Evolutionary conservation across 495 filamentous ascomycete species (phyloP).

Genomic region (Entonaema liquescens): DNA sequence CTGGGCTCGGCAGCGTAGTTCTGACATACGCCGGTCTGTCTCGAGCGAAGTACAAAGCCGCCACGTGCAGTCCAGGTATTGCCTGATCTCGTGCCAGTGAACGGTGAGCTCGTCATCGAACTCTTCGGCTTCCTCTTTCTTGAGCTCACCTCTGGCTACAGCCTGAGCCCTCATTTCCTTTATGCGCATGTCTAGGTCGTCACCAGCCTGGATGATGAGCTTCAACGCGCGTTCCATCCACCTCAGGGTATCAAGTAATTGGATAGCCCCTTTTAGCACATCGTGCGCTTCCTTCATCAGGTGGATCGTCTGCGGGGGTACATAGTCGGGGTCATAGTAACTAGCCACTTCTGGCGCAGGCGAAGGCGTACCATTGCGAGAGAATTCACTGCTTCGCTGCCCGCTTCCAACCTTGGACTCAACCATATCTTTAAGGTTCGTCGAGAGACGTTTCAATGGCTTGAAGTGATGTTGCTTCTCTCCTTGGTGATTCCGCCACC

Average conservation of each 20-base stretch:
- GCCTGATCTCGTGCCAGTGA: slow-evolving; percentile 49
- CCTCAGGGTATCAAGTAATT: slow-evolving; percentile 44
- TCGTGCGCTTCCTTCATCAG: slow-evolving; percentile 50
- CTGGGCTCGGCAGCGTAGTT: slow-evolving; percentile 46
- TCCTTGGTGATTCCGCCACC: slow-evolving; percentile 33
- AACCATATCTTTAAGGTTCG: slow-evolving; percentile 39
- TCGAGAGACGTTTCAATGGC: slow-evolving; percentile 39
- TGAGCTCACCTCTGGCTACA: slow-evolving; percentile 20
- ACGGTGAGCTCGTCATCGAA: slow-evolving; percentile 35
- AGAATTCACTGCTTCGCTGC: slow-evolving; percentile 24
- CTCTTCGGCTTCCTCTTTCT: slow-evolving; percentile 30
- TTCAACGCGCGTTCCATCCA: slow-evolving; percentile 51
- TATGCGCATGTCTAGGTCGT: slow-evolving; percentile 41
- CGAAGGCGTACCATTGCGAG: slow-evolving; percentile 1
- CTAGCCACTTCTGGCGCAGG: slow-evolving; percentile 14
- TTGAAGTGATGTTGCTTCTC: slow-evolving; percentile 27
- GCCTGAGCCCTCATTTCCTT: slow-evolving; percentile 31
- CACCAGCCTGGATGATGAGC: slow-evolving; percentile 45
- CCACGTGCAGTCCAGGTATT: slow-evolving; percentile 48
- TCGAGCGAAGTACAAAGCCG: slow-evolving; percentile 49
- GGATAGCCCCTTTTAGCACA: slow-evolving; percentile 44
- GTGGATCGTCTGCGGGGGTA: slow-evolving; percentile 45
- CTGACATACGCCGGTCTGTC: slow-evolving; percentile 47
- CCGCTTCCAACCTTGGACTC: slow-evolving; percentile 33
- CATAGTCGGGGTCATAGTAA: slow-evolving; percentile 43